Percentiles rank a stretch among this genome's conserved stretches.
Conservation (phyloP, 1,284 basidiomycete species). For the Austroboletus novae-zelandiae region DNA sequence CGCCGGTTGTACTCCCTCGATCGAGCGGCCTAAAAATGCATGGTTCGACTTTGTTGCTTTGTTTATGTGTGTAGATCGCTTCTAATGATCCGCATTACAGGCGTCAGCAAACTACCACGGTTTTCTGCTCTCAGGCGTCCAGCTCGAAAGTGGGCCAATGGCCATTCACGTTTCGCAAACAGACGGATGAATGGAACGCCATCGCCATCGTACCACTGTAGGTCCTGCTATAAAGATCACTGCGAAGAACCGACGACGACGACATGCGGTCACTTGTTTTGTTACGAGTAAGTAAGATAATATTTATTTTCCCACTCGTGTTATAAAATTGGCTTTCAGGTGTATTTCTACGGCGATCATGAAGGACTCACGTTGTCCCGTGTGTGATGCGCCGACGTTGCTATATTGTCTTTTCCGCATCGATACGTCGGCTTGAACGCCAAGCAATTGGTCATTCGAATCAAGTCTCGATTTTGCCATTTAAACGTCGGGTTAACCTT, state of each 20-base stretch:
- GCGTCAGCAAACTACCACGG: constrained; percentile 31
- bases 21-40: constrained; percentile 13
- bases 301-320: not conserved
- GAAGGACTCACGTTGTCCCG: constrained; percentile 31
- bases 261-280: constrained; percentile 34
- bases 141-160: constrained; percentile 15
- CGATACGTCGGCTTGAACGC: constrained; percentile 25
- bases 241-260: constrained; percentile 38
- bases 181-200: constrained; percentile 13
- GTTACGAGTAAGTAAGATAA: constrained; percentile 28
- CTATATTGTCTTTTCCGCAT: constrained; percentile 35
- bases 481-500: not conserved
- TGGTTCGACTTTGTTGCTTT: constrained; percentile 10
- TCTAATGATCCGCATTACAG: constrained; percentile 14
- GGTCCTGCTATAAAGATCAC: constrained; percentile 29
- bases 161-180: constrained; percentile 10
- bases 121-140: constrained; percentile 31
- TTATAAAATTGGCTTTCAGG: constrained; percentile 16
- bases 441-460: not conserved
- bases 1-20: constrained; percentile 19
- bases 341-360: constrained; percentile 32
- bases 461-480: not conserved
- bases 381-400: constrained; percentile 31
- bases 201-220: constrained; percentile 31
- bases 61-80: not conserved